Conservation (phyloP, 2,329 filamentous ascomycete genomes). For the Cladosporium sp. region DNA sequence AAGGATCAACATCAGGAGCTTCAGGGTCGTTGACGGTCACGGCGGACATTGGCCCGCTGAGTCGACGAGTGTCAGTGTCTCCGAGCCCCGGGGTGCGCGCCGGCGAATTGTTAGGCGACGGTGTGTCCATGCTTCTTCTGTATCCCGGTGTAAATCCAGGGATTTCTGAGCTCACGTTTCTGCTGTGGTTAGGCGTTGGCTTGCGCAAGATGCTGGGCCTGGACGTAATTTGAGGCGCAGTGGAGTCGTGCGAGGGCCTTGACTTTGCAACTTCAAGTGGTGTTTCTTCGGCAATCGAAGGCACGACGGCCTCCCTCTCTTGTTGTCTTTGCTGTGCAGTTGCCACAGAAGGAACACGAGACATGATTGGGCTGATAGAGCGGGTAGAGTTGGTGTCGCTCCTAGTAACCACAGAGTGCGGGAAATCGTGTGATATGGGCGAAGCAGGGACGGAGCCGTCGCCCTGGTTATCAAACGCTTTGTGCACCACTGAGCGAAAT, state of each 20-base stretch:
- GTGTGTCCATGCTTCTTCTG: constrained; percentile 59
- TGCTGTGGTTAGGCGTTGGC: constrained; percentile 41
- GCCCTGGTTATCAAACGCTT: constrained; percentile 63
- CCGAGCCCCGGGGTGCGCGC: constrained; percentile 59
- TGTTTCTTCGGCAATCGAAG: constrained; percentile 60
- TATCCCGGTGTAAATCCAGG: constrained; percentile 52
- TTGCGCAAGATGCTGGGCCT: constrained; percentile 37
- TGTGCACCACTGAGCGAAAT: constrained; percentile 53
- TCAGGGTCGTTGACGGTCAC: constrained; percentile 25
- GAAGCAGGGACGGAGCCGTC: constrained; percentile 52
- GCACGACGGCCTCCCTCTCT: constrained; percentile 47
- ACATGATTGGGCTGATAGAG: constrained; percentile 67
- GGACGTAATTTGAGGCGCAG: constrained; percentile 31
- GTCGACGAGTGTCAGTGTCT: constrained; percentile 31
- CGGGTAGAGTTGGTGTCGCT: constrained; percentile 65
- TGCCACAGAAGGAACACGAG: constrained; percentile 51
- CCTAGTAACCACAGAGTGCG: constrained; percentile 37
- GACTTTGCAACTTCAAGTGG: constrained; percentile 37
- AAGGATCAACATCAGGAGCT: constrained; percentile 27
- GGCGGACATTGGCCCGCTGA: constrained; percentile 32
- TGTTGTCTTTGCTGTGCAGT: constrained; percentile 37
- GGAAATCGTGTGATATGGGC: constrained; percentile 45
- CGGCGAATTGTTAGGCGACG: constrained; percentile 60
- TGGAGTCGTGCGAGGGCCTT: constrained; percentile 32
- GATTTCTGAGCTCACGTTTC: constrained; percentile 41